These are phyloP conservation scores for Myxozyma lipomycoides DNA, from an alignment of 805 yeast species.

Conservation along the genomic window DNA sequence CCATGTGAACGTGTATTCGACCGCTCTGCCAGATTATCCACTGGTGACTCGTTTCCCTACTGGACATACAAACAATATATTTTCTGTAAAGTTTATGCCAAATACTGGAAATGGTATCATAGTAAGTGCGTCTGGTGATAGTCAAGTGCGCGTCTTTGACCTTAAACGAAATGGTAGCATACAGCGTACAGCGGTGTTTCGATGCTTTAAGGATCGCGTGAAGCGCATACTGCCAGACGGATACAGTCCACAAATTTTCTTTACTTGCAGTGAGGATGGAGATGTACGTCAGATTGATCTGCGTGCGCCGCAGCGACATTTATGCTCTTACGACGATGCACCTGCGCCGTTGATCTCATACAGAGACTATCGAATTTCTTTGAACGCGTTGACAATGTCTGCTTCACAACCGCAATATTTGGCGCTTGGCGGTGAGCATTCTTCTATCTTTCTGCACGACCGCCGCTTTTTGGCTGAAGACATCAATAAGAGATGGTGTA, in stretches of 20 bases:
- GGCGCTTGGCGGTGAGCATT: slow-evolving; percentile 26
- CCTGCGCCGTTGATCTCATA: slow-evolving; percentile 23
- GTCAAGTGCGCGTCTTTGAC: slow-evolving; percentile 24
- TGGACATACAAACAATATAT: slow-evolving; percentile 27
- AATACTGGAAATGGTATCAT: slow-evolving; percentile 15
- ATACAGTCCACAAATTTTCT: slow-evolving; percentile 16
- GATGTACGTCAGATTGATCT: slow-evolving; percentile 27
- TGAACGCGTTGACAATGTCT: slow-evolving; percentile 22
- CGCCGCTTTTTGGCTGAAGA: slow-evolving; percentile 20
- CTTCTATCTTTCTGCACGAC: slow-evolving; percentile 25
- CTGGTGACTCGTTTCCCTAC: slow-evolving; percentile 20
- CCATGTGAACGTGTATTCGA: slow-evolving; percentile 23
- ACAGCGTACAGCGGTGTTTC: slow-evolving; percentile 1
- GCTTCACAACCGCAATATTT: slow-evolving; percentile 26
- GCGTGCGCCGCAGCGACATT: slow-evolving; percentile 16
- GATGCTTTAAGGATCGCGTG: slow-evolving; percentile 19
- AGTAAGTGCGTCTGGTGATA: slow-evolving; percentile 25
- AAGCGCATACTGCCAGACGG: slow-evolving; percentile 26
- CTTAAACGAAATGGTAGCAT: slow-evolving; percentile 19
- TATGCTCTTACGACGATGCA: background rate
- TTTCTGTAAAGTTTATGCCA: slow-evolving; percentile 27
- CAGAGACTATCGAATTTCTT: slow-evolving; percentile 8
- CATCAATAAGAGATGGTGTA: slow-evolving; percentile 12
- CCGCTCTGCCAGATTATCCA: slow-evolving; percentile 15
- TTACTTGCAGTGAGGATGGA: slow-evolving; percentile 28